Conservation (phyloP, 78 protist genomes). For the Acrasis kona region DNA sequence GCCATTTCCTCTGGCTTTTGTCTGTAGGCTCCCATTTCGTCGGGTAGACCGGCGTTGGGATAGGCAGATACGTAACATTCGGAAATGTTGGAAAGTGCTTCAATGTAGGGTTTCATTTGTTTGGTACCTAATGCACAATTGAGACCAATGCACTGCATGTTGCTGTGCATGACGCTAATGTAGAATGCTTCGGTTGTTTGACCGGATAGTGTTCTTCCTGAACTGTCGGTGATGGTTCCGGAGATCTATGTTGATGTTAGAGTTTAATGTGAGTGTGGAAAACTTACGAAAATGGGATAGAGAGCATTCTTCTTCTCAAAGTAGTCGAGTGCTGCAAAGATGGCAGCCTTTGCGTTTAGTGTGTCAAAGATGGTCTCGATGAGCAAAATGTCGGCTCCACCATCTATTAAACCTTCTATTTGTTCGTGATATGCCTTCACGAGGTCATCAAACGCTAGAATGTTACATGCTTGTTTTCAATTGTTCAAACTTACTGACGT, state of each 20-base stretch:
- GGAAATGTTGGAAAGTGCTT: slow-evolving; percentile 36
- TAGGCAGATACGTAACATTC: slow-evolving; percentile 48
- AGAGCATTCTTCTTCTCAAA: slow-evolving; percentile 45
- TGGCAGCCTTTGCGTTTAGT: slow-evolving; percentile 92
- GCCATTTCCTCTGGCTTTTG: slow-evolving; percentile 82
- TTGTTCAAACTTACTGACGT: slow-evolving; percentile 34
- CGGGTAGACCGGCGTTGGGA: slow-evolving; percentile 96
- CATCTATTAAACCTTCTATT: slow-evolving; percentile 77
- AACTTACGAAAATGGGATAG: slow-evolving; percentile 13
- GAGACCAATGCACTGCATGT: slow-evolving; percentile 50
- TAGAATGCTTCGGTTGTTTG: slow-evolving; percentile 93
- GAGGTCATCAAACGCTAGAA: slow-evolving; percentile 70
- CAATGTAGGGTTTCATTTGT: slow-evolving; percentile 83
- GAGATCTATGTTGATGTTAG: slow-evolving; percentile 47
- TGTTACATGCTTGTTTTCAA: neutral
- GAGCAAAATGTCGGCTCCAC: slow-evolving; percentile 89
- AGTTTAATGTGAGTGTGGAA: neutral
- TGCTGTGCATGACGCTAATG: slow-evolving; percentile 49
- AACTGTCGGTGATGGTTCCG: slow-evolving; percentile 89
- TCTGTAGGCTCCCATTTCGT: slow-evolving; percentile 90
- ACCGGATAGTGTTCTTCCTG: slow-evolving; percentile 94
- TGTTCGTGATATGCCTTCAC: slow-evolving; percentile 83
- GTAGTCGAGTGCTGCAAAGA: slow-evolving; percentile 73
- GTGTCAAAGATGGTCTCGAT: slow-evolving; percentile 98
- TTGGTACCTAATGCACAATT: slow-evolving; percentile 96